Evolutionary conservation across 2,329 filamentous ascomycete genomes (phyloP).

Genomic region (Davidsoniella eucalypti): DNA sequence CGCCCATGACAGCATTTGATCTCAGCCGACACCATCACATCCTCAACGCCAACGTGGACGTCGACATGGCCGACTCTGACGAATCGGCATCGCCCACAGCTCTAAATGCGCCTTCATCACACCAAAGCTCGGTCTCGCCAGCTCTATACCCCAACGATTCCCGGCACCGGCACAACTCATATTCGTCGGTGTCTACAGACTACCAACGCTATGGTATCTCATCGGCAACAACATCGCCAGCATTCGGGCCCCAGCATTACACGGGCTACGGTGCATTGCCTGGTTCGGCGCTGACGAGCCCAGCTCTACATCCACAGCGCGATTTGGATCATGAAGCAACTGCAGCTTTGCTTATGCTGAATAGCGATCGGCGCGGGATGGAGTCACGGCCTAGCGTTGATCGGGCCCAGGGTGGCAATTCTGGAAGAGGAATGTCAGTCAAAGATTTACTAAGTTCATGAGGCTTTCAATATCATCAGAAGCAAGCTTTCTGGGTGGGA

Average conservation of each 20-base stretch:
- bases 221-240: constrained; percentile 37
- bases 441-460: constrained; percentile 31
- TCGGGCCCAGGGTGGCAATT: constrained; percentile 22
- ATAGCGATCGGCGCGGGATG: constrained; percentile 50
- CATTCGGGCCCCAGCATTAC: constrained; percentile 37
- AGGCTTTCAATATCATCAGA: not conserved
- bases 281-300: constrained; percentile 41
- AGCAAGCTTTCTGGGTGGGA: no score
- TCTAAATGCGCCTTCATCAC: constrained; percentile 31
- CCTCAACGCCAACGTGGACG: constrained; percentile 29
- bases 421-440: constrained; percentile 35
- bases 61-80: constrained; percentile 43
- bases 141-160: constrained; percentile 31
- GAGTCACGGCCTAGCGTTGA: constrained; percentile 29
- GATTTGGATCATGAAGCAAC: constrained; percentile 64
- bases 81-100: constrained; percentile 22
- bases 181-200: constrained; percentile 36
- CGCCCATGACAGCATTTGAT: constrained; percentile 4
- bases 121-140: constrained; percentile 36
- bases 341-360: constrained; percentile 75
- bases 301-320: constrained; percentile 36
- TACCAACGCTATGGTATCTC: constrained; percentile 34
- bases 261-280: constrained; percentile 23
- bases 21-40: constrained; percentile 17
- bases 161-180: constrained; percentile 31